Evolutionary conservation across 2,329 filamentous ascomycete genomes (phyloP).

Genomic region (Pseudodiploospora longispora): DNA sequence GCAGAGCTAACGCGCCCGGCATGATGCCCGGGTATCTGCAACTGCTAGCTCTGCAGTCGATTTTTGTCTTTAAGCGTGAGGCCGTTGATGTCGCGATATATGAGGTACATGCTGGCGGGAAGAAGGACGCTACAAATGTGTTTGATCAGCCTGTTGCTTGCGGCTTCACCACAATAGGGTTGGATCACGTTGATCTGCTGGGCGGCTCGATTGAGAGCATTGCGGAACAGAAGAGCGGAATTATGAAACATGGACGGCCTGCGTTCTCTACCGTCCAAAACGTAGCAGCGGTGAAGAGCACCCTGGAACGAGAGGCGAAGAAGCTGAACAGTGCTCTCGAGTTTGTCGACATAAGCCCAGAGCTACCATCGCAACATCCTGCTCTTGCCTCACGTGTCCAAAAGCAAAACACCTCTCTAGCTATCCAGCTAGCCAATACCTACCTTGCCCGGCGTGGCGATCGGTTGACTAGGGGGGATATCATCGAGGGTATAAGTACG

Average conservation of each 20-base stretch:
- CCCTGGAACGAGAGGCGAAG: constrained; percentile 27
- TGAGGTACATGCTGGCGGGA: constrained; percentile 37
- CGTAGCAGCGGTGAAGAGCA: constrained; percentile 18
- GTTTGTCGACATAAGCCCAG: constrained; percentile 17
- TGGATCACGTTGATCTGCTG: constrained; percentile 37
- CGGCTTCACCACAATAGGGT: constrained; percentile 36
- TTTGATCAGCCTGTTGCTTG: constrained; percentile 33
- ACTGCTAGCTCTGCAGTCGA: not conserved
- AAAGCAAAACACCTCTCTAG: constrained; percentile 24
- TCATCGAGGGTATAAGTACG: constrained; percentile 15
- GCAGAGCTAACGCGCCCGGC: constrained; percentile 14
- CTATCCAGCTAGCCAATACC: constrained; percentile 15
- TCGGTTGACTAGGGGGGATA: constrained; percentile 11
- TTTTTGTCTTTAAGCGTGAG: not conserved
- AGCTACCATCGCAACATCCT: constrained; percentile 9
- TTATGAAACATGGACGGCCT: constrained; percentile 33
- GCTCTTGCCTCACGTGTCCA: constrained; percentile 16
- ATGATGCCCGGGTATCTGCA: not conserved
- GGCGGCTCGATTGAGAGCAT: constrained; percentile 38
- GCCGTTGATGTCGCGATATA: constrained; percentile 31
- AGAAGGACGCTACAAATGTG: constrained; percentile 41
- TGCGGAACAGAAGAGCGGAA: constrained; percentile 44
- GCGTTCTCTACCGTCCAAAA: constrained; percentile 31
- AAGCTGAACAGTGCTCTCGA: constrained; percentile 17
- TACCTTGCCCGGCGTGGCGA: not conserved